These are phyloP conservation scores for Zymoseptoria pseudotritici DNA, from an alignment of 2,329 filamentous ascomycete species.

Conservation along the genomic window DNA sequence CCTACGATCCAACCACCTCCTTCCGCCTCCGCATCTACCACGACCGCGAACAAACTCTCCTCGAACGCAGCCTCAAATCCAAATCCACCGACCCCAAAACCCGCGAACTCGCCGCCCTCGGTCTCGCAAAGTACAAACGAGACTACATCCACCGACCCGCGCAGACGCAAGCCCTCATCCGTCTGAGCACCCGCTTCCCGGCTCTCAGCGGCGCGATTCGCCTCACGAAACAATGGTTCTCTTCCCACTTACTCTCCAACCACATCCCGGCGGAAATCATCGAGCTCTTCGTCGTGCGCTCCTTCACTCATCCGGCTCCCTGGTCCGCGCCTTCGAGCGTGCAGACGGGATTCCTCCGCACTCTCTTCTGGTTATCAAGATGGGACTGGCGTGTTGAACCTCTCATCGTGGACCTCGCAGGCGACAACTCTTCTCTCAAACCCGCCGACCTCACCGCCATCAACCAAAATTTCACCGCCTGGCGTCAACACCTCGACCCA, in stretches of 20 bases:
- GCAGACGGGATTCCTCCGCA: conserved; percentile 72
- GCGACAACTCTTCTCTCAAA: conserved; percentile 40
- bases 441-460: conserved; percentile 55
- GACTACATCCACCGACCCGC: conserved; percentile 65
- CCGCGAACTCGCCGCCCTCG: conserved; percentile 61
- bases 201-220: conserved; percentile 76
- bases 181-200: conserved; percentile 71
- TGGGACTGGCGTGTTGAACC: conserved; percentile 92
- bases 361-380: conserved; percentile 67
- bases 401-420: conserved; percentile 66
- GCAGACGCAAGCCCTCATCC: conserved; percentile 74
- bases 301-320: conserved; percentile 74
- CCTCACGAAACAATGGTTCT: conserved; percentile 84
- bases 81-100: conserved; percentile 57
- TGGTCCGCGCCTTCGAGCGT: conserved; percentile 71
- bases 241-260: conserved; percentile 66
- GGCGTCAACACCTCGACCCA: conserved; percentile 74
- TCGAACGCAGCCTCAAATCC: conserved; percentile 72
- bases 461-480: conserved; percentile 66
- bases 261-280: conserved; percentile 75
- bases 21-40: conserved; percentile 86
- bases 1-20: conserved; percentile 60
- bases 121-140: conserved; percentile 64
- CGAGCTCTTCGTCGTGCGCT: conserved; percentile 70
- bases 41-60: conserved; percentile 73